Percentiles rank a stretch among this genome's conserved stretches.
These are phyloP conservation scores for Rhodosporidiobolus odoratus DNA, from an alignment of 768 basidiomycete genomes.

Conservation along the genomic window DNA sequence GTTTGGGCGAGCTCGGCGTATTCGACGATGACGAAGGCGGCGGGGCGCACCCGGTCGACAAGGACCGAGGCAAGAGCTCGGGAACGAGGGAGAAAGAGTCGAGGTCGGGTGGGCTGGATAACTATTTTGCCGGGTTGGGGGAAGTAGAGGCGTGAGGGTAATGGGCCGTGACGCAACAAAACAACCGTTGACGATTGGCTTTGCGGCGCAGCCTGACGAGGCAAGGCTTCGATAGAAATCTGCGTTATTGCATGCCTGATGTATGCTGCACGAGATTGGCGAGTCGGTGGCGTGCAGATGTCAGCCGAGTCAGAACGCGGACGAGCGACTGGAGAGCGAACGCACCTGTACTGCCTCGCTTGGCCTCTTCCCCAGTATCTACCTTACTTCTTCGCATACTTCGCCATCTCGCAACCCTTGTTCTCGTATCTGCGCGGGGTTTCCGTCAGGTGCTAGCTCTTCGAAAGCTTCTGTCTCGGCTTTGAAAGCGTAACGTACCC, in stretches of 20 bases:
- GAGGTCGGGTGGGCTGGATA: constrained; percentile 29
- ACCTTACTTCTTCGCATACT: constrained; percentile 36
- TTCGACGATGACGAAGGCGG: not conserved
- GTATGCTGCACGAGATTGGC: too few relatives aligned
- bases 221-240: too few relatives aligned
- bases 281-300: too few relatives aligned
- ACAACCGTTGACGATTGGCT: too few relatives aligned
- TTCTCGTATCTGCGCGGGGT: constrained; percentile 54
- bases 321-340: too few relatives aligned
- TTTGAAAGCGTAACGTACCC: constrained; percentile 54
- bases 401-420: constrained; percentile 89
- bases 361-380: too few relatives aligned
- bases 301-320: too few relatives aligned
- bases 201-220: too few relatives aligned
- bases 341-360: too few relatives aligned
- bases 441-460: too few relatives aligned
- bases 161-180: not conserved
- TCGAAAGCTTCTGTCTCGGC: rapidly evolving
- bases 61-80: not conserved
- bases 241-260: too few relatives aligned
- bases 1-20: constrained; percentile 23
- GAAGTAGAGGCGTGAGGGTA: constrained; percentile 9
- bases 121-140: constrained; percentile 16
- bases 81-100: constrained; percentile 17
- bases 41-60: not conserved